Evolutionary conservation across 163 green algal species (phyloP), one percentile per base, ranked within the genome.

Genomic region (Volvox carteri): DNA sequence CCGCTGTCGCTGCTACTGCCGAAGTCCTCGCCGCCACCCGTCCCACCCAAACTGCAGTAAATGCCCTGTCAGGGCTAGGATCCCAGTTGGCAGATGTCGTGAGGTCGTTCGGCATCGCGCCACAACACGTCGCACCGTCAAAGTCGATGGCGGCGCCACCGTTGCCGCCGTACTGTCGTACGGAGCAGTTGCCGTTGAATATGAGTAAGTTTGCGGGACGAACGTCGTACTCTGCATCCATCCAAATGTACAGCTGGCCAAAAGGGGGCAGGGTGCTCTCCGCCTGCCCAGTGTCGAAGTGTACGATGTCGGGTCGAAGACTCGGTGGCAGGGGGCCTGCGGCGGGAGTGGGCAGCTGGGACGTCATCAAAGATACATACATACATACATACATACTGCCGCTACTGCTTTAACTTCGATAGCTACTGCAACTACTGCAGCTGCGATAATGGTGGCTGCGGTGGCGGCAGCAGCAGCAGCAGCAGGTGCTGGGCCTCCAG

Each of bases 101-200:
- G 5, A 78, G 48, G n/a, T 84, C 75, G 4, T 48, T 65, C n/a
- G 48, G 18, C 46, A 84, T n/a, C 39, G 75, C n/a, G n/a, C 75
- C 48, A 48, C 75, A 84, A 21, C 70, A 84, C 0, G 75, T 50
- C 16, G n/a, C 12, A 5, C 75, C 75, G 35, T 84, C 50, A 44
- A 84, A 84, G 75, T 84, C 50, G 46, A 84, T 28, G 41, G 70
- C 75, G 6, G 75, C 30, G 23, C 46, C 75, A 68, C 19, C 33
- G n/a, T 18, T 18, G 75, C 70, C 56, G 70, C 37, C 8, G 70
- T 58, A 78, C 39, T 78, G 70, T 19, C 39, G 37, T 35, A 78
- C 70, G 19, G 41, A 35, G 41, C 70, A 65, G 48, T 54, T 68
- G 19, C 75, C 75, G 21, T 46, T 68, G 50, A 84, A 84, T n/a